phyloP scores from a whole-genome alignment of 2,329 filamentous ascomycete species.

The Neopestalotiopsis sp. region DNA sequence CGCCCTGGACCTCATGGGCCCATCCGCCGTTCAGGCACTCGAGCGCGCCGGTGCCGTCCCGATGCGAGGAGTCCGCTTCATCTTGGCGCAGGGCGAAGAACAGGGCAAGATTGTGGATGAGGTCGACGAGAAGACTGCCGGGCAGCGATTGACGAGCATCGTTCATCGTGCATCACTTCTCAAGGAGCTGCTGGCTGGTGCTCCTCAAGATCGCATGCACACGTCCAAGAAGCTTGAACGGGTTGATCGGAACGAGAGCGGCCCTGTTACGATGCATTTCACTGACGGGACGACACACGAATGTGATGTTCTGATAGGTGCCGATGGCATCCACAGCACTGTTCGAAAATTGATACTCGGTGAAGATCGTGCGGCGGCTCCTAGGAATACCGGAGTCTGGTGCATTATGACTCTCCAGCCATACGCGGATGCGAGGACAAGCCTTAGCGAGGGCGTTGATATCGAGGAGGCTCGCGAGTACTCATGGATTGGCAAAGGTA shows the following conservation, averaged over 20 bases:
- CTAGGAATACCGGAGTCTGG: slow-evolving; percentile 29
- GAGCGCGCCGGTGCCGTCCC: slow-evolving; percentile 23
- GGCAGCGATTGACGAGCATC: slow-evolving; percentile 24
- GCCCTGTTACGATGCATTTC: background rate
- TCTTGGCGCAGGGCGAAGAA: slow-evolving; percentile 19
- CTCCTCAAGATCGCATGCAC: slow-evolving; percentile 24
- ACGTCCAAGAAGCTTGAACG: slow-evolving; percentile 20
- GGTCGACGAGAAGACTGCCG: slow-evolving; percentile 11
- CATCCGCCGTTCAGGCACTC: slow-evolving; percentile 16
- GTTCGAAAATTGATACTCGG: slow-evolving; percentile 11
- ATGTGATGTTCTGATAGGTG: slow-evolving; percentile 22
- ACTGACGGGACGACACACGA: slow-evolving; percentile 14
- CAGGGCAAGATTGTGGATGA: slow-evolving; percentile 19
- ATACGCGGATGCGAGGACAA: slow-evolving; percentile 26
- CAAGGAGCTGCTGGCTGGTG: slow-evolving; percentile 24
- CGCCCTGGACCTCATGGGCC: slow-evolving; percentile 21
- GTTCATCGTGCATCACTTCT: slow-evolving; percentile 27
- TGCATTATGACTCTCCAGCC: slow-evolving; percentile 29
- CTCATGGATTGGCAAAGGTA: slow-evolving; percentile 26
- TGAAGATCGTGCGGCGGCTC: slow-evolving; percentile 27
- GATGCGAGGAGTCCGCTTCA: slow-evolving; percentile 17
- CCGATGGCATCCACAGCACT: slow-evolving; percentile 21
- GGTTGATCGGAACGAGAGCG: slow-evolving; percentile 1
- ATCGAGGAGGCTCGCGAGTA: slow-evolving; percentile 30
- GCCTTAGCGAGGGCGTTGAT: slow-evolving; percentile 25